phyloP scores from a whole-genome alignment of 768 basidiomycete genomes.

The Saitozyma podzolica region DNA sequence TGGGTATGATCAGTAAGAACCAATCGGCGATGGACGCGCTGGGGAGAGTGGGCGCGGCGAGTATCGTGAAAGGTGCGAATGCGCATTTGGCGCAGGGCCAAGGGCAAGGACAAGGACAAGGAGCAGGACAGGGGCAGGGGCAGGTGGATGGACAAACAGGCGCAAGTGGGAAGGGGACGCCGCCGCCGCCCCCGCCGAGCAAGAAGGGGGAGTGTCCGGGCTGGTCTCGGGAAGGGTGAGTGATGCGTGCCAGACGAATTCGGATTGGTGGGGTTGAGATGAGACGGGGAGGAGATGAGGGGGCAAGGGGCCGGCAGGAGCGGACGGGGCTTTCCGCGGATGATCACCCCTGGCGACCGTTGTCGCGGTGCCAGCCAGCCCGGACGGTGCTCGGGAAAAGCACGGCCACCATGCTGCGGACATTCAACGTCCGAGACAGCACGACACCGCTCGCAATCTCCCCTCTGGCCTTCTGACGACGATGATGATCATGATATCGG shows the following conservation, averaged over 20 bases:
- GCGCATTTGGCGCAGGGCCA: slow-evolving; percentile 6
- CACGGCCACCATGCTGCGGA: too few relatives aligned
- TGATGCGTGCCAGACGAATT: not conserved
- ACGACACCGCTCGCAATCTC: too few relatives aligned
- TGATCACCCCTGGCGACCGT: not conserved
- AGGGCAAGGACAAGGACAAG: slow-evolving; percentile 11
- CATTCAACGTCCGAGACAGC: too few relatives aligned
- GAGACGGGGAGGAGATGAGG: too few relatives aligned
- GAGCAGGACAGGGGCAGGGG: slow-evolving; percentile 4
- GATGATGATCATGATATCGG: too few relatives aligned
- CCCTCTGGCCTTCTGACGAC: too few relatives aligned
- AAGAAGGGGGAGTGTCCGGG: slow-evolving; percentile 31
- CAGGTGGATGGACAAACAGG: not conserved
- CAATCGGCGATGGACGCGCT: slow-evolving; percentile 34
- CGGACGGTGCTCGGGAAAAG: too few relatives aligned
- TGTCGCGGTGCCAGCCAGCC: too few relatives aligned
- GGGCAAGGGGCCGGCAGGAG: not conserved
- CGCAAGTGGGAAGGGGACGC: slow-evolving; percentile 2
- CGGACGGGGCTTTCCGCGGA: not conserved
- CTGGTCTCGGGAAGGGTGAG: slow-evolving; percentile 27
- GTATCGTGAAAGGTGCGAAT: slow-evolving; percentile 30
- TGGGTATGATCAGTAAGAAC: slow-evolving; percentile 31
- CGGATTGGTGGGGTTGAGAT: too few relatives aligned
- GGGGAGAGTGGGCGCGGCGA: slow-evolving; percentile 32
- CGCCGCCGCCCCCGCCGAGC: slow-evolving; percentile 18